These are phyloP conservation scores for Syzygium aromaticum DNA, from an alignment of 345 rosid species.

Conservation along the genomic window DNA sequence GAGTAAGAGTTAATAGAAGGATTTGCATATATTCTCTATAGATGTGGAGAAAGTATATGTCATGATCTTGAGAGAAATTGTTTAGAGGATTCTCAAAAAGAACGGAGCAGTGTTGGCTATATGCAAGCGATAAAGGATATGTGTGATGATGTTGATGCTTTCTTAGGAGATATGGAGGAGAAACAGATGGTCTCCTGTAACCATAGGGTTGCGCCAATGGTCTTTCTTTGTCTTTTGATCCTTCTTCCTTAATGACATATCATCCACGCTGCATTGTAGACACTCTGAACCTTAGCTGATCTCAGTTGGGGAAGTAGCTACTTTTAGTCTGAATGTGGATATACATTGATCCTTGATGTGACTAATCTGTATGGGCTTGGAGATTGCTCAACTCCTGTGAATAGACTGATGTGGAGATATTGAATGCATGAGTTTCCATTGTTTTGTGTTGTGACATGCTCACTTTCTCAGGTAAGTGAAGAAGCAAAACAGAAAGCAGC, in stretches of 20 bases:
- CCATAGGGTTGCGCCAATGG: neutral
- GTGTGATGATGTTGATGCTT: neutral
- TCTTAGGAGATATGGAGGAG: neutral
- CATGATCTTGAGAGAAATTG: neutral
- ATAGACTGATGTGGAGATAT: neutral
- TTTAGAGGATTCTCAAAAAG: neutral
- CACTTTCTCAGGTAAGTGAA: slow-evolving; percentile 47
- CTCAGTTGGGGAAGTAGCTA: neutral
- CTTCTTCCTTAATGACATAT: neutral
- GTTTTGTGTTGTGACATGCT: neutral
- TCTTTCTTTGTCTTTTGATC: neutral
- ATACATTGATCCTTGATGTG: neutral
- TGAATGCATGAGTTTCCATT: neutral
- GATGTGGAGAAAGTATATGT: neutral
- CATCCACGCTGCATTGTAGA: neutral
- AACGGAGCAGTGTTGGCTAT: neutral
- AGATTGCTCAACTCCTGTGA: neutral
- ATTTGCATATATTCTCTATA: neutral
- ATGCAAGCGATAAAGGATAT: neutral
- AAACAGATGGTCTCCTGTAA: neutral
- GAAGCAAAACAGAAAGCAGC: slow-evolving; percentile 77
- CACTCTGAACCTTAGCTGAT: neutral
- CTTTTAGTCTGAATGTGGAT: neutral
- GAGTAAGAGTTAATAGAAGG: neutral
- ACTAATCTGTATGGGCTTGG: neutral